These are phyloP conservation scores for Tolypocladium inflatum DNA, from an alignment of 2,329 filamentous ascomycete species.

Conservation along the genomic window DNA sequence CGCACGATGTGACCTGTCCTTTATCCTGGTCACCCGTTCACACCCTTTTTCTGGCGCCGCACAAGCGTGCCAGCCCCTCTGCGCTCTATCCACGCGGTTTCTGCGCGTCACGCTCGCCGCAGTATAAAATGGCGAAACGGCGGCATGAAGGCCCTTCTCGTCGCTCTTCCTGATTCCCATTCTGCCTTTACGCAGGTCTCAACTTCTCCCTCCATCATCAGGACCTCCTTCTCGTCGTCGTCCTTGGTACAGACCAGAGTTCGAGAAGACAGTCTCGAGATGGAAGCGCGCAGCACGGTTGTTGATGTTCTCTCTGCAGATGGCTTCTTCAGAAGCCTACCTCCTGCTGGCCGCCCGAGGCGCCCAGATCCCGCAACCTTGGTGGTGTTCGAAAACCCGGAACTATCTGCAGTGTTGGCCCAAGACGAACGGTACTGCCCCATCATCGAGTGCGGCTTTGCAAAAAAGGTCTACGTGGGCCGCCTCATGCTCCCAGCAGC, in stretches of 20 bases:
- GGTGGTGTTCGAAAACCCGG: not conserved
- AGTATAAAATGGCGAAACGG: not conserved
- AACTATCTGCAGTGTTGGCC: not conserved
- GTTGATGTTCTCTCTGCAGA: not conserved
- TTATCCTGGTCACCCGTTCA: not conserved
- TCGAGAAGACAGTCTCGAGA: not conserved
- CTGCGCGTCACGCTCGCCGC: not conserved
- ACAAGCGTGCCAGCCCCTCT: not conserved
- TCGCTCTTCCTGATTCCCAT: not conserved
- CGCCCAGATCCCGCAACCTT: not conserved
- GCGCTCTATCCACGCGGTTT: not conserved
- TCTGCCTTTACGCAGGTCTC: not conserved
- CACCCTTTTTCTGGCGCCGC: not conserved
- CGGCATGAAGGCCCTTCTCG: not conserved
- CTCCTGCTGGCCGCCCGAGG: not conserved
- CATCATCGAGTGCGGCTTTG: not conserved
- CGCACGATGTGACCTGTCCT: not conserved
- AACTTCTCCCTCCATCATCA: not conserved
- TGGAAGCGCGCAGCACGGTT: not conserved
- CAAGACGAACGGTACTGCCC: not conserved
- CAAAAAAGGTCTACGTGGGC: not conserved
- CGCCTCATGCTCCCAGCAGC: not conserved
- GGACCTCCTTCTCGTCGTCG: not conserved
- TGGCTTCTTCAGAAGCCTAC: not conserved
- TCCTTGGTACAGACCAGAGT: not conserved